Evolutionary conservation across 768 basidiomycete genomes (phyloP), one percentile per base, ranked within the genome.

Genomic region (Kwoniella shandongensis): DNA sequence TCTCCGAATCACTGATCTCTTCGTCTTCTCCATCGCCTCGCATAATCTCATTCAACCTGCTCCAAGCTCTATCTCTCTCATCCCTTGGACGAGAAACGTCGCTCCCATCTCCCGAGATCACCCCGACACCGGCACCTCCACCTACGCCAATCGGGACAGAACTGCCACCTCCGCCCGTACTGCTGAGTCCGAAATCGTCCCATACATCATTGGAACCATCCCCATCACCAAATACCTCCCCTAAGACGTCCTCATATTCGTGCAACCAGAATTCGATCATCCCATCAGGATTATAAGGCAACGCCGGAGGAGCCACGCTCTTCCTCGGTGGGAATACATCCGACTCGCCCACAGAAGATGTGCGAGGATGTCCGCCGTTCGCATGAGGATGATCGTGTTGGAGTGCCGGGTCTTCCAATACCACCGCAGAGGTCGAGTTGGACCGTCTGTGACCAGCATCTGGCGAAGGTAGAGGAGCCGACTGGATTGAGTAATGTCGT

Each of bases 1-100:
- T 96, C 78, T 97, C 96, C 65, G 86, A 89, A 74, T 98, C 94
- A 72, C 89, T 91, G 61, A 96, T 91, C 69, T 96, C 92, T 27
- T 86, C 84, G 20, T 67, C 64, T 10, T 51, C 57, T 3, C 63
- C 64, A 64, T 91, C 86, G 1, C 44, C 44, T 26, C 86, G 86
- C 68, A 91, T 86, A 59, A 86, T 82, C 45, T 78, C 75, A 1
- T 88, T 89, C 35, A 97, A 80, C 30, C 88, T 81, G 61, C 85
- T 83, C 93, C 93, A 94, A 13, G 92, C 90, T 17, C 62, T 61
- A 54, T 74, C 76, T 36, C 63, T 27, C 29, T 65, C 62, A 13
- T 32, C 32, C 13, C 32, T 32, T 6, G 6, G 7, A 32, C 32
- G 32, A 13, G 32, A n/a, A 32, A 6, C 32, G 6, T 32, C 32